A percentile compares a stretch with the other conserved stretches of the same genome.
These are phyloP conservation scores for Picea sitchensis DNA, from an alignment of 75 land plant genomes.

Conservation along the genomic window DNA sequence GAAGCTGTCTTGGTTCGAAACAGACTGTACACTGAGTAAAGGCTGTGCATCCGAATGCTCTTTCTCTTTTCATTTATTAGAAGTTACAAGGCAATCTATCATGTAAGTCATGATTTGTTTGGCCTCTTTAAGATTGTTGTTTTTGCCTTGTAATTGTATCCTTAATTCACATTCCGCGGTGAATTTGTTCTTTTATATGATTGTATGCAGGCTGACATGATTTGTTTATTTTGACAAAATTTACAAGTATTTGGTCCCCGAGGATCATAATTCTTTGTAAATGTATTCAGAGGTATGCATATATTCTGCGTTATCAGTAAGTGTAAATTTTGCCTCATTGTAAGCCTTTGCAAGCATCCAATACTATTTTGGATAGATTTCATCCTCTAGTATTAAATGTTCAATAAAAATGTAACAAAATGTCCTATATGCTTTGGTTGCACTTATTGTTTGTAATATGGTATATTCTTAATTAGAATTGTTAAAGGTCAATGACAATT, in stretches of 20 bases:
- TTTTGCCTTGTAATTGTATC: neutral
- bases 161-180: neutral
- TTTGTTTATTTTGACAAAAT: neutral
- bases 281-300: neutral
- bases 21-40: neutral
- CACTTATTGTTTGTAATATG: too few relatives aligned
- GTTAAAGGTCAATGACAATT: too few relatives aligned
- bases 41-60: neutral
- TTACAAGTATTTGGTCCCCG: neutral
- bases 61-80: neutral
- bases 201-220: neutral
- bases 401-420: neutral
- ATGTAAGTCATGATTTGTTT: conserved; percentile 6
- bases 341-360: neutral
- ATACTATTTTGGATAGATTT: neutral
- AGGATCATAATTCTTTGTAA: neutral
- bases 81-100: neutral
- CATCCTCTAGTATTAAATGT: neutral
- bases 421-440: too few relatives aligned
- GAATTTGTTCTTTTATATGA: conserved; percentile 7
- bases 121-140: neutral
- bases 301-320: neutral
- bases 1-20: neutral
- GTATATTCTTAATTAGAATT: too few relatives aligned
- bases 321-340: neutral